A percentile compares a stretch with the other conserved stretches of the same genome.
phyloP scores from a whole-genome alignment of 2,329 filamentous ascomycete genomes.

The Alternaria triticimaculans region DNA sequence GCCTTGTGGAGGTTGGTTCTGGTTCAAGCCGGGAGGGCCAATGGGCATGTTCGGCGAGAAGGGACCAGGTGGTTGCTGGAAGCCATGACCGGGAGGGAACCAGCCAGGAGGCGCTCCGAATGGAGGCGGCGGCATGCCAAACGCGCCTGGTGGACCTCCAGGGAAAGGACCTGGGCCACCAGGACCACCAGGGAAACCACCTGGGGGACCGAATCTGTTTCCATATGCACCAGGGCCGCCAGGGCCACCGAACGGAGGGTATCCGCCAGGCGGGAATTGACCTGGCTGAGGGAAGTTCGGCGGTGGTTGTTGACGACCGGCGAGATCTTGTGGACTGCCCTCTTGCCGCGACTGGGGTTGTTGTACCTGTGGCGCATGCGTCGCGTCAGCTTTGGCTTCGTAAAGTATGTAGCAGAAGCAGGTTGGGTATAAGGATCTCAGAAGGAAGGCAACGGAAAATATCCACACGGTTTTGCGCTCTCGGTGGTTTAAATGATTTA shows the following conservation, averaged over 20 bases:
- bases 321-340: constrained; percentile 28
- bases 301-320: constrained; percentile 46
- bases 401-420: constrained; percentile 17
- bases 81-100: constrained; percentile 79
- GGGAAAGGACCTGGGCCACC: constrained; percentile 57
- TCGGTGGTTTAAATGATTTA: constrained; percentile 84
- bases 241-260: constrained; percentile 50
- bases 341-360: constrained; percentile 36
- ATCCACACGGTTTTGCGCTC: constrained; percentile 96
- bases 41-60: constrained; percentile 68
- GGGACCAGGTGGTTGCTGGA: constrained; percentile 70
- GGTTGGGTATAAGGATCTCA: constrained; percentile 62
- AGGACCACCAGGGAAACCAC: constrained; percentile 53
- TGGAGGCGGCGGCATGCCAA: constrained; percentile 70
- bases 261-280: constrained; percentile 51
- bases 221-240: constrained; percentile 49
- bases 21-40: constrained; percentile 60
- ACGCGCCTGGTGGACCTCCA: constrained; percentile 58
- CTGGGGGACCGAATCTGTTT: constrained; percentile 55
- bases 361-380: constrained; percentile 38
- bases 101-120: constrained; percentile 77
- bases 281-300: constrained; percentile 50
- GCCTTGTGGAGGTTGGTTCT: constrained; percentile 49
- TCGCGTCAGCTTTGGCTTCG: constrained; percentile 30
- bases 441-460: constrained; percentile 99